These are phyloP conservation scores for Myrica gale DNA, from an alignment of 306 rosid species.

Conservation along the genomic window DNA sequence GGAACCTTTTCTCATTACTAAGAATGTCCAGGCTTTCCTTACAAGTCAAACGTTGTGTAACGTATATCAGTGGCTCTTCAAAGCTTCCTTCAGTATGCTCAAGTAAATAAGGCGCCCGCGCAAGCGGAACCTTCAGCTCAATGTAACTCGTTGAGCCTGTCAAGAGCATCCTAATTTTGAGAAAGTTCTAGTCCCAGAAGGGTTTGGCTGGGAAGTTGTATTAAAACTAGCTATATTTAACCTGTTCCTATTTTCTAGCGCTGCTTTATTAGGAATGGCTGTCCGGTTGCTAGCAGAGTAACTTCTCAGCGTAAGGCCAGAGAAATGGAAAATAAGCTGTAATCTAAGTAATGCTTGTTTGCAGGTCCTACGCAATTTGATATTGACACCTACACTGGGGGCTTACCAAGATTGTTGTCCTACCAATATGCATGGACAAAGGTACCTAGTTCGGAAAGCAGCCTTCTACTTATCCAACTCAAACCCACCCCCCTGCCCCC, in stretches of 20 bases:
- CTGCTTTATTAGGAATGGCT: background rate
- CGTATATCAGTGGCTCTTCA: too few relatives aligned
- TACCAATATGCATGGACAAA: constrained; percentile 30
- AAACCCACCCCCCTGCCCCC: too few relatives aligned
- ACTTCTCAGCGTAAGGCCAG: background rate
- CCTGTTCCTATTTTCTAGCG: too few relatives aligned
- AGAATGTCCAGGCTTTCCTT: too few relatives aligned
- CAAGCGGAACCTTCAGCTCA: background rate
- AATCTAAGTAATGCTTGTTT: background rate
- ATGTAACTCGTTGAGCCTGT: background rate
- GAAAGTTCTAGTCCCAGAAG: background rate
- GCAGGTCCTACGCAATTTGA: constrained; percentile 16
- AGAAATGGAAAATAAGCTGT: too few relatives aligned
- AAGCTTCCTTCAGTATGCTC: background rate
- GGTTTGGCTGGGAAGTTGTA: background rate
- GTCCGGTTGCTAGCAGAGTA: background rate
- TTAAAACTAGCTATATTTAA: background rate
- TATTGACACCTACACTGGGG: constrained; percentile 9
- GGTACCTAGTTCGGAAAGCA: background rate
- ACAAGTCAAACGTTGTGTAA: too few relatives aligned
- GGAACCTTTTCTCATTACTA: too few relatives aligned
- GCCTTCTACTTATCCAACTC: background rate
- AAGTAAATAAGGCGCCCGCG: background rate
- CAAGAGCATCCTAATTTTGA: background rate
- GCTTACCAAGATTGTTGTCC: constrained; percentile 16